These are phyloP conservation scores for Pogostemon cablin DNA, from an alignment of 257 asterid genomes.

Conservation along the genomic window DNA sequence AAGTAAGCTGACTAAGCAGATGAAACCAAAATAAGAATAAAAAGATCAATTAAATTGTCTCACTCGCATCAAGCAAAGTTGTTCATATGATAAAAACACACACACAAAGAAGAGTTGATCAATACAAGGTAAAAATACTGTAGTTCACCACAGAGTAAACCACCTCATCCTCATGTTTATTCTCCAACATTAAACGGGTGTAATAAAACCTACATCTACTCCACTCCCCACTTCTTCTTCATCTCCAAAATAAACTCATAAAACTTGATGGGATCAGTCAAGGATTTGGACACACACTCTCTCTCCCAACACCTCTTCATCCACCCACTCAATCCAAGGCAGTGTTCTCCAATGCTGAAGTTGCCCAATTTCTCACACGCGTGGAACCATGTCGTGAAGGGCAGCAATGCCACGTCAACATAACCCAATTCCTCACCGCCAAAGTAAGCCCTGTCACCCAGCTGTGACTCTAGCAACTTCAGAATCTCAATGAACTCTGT, in stretches of 20 bases:
- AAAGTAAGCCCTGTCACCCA: conserved; percentile 50
- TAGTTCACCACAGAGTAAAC: too few species aligned
- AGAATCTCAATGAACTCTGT: neutral
- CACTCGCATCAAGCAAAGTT: too few species aligned
- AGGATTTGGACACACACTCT: conserved; percentile 42
- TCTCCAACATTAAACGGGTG: too few species aligned
- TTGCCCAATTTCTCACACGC: conserved; percentile 43
- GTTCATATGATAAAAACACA: too few species aligned
- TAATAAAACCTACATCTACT: neutral
- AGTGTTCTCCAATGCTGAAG: conserved; percentile 41
- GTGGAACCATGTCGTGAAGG: conserved; percentile 37
- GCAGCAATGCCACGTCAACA: conserved; percentile 42
- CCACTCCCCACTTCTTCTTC: conserved; percentile 33
- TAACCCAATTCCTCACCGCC: conserved; percentile 54
- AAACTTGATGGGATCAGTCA: conserved; percentile 39
- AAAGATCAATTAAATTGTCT: too few species aligned
- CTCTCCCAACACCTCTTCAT: conserved; percentile 44
- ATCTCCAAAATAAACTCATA: conserved; percentile 30
- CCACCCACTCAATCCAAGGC: conserved; percentile 47
- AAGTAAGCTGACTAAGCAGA: too few species aligned
- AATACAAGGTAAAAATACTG: too few species aligned
- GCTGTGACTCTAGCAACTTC: conserved; percentile 42
- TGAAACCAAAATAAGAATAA: too few species aligned
- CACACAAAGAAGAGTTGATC: too few species aligned
- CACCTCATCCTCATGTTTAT: too few species aligned